These are phyloP conservation scores for Anisodus acutangulus DNA, from an alignment of 257 asterid genomes.

Conservation along the genomic window DNA sequence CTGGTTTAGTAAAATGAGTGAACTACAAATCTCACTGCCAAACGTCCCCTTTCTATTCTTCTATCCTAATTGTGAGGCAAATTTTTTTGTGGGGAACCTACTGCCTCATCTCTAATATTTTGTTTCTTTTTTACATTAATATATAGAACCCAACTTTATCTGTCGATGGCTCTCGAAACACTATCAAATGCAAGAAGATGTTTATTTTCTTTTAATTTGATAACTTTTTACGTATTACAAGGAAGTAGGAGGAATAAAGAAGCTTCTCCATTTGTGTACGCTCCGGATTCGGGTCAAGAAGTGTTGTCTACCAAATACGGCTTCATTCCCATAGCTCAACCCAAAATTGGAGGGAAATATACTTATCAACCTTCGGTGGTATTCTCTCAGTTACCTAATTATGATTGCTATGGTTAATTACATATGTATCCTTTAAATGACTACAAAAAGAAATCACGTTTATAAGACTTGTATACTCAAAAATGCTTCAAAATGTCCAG, in stretches of 20 bases:
- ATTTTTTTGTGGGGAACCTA: background rate
- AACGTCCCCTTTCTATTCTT: constrained; percentile 27
- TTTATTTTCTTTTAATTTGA: too few species aligned
- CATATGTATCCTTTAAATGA: background rate
- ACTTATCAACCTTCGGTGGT: background rate
- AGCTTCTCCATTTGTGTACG: background rate
- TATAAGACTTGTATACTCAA: constrained; percentile 20
- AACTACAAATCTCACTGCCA: constrained; percentile 41
- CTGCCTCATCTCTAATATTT: constrained; percentile 8
- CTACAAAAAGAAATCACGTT: background rate
- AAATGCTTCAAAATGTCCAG: constrained; percentile 26
- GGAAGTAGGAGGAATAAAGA: too few species aligned
- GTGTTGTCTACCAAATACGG: fast-evolving
- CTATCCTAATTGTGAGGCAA: background rate
- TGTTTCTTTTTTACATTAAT: constrained; percentile 2
- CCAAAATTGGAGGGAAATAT: background rate
- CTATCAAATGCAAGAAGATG: background rate
- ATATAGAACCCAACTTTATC: background rate
- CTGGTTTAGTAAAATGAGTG: constrained; percentile 64
- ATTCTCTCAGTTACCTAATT: background rate
- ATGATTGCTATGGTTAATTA: background rate
- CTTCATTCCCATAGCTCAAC: background rate
- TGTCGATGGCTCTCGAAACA: background rate
- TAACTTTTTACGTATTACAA: too few species aligned
- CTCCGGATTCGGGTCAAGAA: background rate